Evolutionary conservation across 345 rosid species (phyloP).

Genomic region (Eucalyptus brandiana): DNA sequence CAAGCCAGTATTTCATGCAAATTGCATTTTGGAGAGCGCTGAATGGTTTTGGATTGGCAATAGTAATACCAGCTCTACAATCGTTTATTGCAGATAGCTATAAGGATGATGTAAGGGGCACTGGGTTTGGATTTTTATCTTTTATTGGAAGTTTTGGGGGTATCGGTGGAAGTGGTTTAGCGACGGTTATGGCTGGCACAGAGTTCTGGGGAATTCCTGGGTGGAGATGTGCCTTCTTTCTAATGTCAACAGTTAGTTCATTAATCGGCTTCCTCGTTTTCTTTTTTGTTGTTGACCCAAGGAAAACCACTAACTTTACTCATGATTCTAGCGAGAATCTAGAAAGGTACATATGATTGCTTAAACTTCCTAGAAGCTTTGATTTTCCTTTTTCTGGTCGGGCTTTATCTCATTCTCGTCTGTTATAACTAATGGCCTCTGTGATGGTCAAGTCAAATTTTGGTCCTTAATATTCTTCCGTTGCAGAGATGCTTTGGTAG

Average conservation of each 20-base stretch:
- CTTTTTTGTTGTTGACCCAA: slow-evolving; percentile 61
- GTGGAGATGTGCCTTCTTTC: slow-evolving; percentile 88
- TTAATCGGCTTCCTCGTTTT: slow-evolving; percentile 77
- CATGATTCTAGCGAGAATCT: not conserved
- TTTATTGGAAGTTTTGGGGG: slow-evolving; percentile 85
- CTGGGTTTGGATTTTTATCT: slow-evolving; percentile 78
- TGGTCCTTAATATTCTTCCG: not conserved
- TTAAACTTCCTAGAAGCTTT: not conserved
- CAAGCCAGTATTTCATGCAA: slow-evolving; percentile 57
- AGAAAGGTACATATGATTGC: slow-evolving; percentile 14
- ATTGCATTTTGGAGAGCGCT: slow-evolving; percentile 92
- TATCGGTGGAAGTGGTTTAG: slow-evolving; percentile 89
- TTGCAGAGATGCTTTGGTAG: slow-evolving; percentile 41
- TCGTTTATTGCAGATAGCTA: slow-evolving; percentile 97
- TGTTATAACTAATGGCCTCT: not conserved
- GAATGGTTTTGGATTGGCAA: slow-evolving; percentile 91
- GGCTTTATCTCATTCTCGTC: not conserved
- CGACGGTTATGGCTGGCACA: slow-evolving; percentile 89
- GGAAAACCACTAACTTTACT: slow-evolving; percentile 6
- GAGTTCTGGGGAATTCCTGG: slow-evolving; percentile 68
- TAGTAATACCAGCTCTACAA: slow-evolving; percentile 94
- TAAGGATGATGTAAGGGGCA: slow-evolving; percentile 66
- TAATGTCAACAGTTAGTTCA: slow-evolving; percentile 74
- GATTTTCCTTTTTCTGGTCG: not conserved
- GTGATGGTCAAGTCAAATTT: not conserved